A percentile compares a stretch with the other conserved stretches of the same genome.
Evolutionary conservation across 805 yeast species (phyloP).

Genomic region (Ogataea thermomethanolica): DNA sequence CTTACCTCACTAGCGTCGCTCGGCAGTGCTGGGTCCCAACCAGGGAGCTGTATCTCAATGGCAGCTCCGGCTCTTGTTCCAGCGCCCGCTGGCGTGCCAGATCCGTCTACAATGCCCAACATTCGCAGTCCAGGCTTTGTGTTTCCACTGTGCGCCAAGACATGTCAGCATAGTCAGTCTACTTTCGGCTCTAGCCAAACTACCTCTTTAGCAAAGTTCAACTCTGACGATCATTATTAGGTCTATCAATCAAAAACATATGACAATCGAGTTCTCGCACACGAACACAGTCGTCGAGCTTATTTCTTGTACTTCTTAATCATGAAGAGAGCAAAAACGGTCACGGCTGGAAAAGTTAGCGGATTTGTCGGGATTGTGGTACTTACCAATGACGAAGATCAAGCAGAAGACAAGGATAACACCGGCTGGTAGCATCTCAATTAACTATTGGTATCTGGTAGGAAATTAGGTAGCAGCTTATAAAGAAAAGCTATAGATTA

Average conservation of each 20-base stretch:
- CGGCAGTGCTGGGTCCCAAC: no score
- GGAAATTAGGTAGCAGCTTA: slow-evolving; percentile 8
- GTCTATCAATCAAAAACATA: slow-evolving; percentile 10
- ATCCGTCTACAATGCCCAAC: no score
- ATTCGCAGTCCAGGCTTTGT: no score
- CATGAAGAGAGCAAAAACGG: slow-evolving; percentile 28
- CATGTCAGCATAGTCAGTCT: background rate
- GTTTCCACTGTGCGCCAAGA: background rate
- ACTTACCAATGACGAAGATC: slow-evolving; percentile 43
- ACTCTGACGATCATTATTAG: slow-evolving; percentile 8
- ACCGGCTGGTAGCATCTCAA: slow-evolving; percentile 59
- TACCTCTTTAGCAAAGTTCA: background rate
- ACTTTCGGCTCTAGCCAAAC: background rate
- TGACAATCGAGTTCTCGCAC: slow-evolving; percentile 5
- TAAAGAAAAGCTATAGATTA: slow-evolving; percentile 10
- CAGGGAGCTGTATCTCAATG: no score
- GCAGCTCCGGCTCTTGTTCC: no score
- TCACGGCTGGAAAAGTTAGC: slow-evolving; percentile 23
- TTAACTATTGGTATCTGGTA: slow-evolving; percentile 9
- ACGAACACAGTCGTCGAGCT: slow-evolving; percentile 8
- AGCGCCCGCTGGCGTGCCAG: no score
- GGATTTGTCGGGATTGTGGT: background rate
- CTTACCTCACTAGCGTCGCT: no score
- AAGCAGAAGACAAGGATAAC: slow-evolving; percentile 59
- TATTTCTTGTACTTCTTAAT: slow-evolving; percentile 35